Base-by-base conservation (phyloP, 768 basidiomycete genomes). In the Sarcodon sp. region DNA sequence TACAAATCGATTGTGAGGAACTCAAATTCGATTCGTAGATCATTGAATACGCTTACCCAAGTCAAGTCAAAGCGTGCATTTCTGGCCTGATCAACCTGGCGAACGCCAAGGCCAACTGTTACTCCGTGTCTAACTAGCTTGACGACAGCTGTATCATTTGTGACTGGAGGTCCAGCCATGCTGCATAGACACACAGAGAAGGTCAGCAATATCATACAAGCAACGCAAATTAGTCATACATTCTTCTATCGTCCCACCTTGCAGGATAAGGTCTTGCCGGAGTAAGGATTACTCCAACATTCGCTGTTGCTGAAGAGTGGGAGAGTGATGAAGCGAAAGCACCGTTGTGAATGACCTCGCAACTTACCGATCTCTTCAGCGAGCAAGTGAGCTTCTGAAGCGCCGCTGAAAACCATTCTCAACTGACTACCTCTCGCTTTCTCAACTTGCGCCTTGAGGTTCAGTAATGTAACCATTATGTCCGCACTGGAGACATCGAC, bases 401-500 rank as follows among this genome's bases (percentile, higher is more conserved):
- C 85, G 18, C 83, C 82, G 10, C 74, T 68, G 52, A 89, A 75
- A 3, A 81, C 79, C 59, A 85, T 53, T 50, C 66, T 71, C 43
- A 86, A 69, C 7, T 57, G 55, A 1, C 54, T 60, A n/a, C 66
- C 61, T 13, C 64, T 75, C 34, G 57, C 62, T 9, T 59, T 50
- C 55, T 84, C 80, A 1, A 82, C 66, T 55, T 86, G 76, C 46
- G 65, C 65, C 63, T 86, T 87, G 48, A 94, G 68, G 21, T 71
- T 60, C 39, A 93, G 68, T 33, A 93, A 62, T 0, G 83, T 77
- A 1, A 84, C 87, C 52, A 93, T 92, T 46, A 85, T 68, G 61
- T 93, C 91, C 4, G 87, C 89, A 55, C 71, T 88, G 53, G 83
- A 68, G 2, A 76, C 79, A 47, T 82, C 76, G 7, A 90, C 67